Percentiles rank a stretch among this genome's conserved stretches.
These are phyloP conservation scores for Fraxinus nigra DNA, from an alignment of 305 asterid species.

Conservation along the genomic window DNA sequence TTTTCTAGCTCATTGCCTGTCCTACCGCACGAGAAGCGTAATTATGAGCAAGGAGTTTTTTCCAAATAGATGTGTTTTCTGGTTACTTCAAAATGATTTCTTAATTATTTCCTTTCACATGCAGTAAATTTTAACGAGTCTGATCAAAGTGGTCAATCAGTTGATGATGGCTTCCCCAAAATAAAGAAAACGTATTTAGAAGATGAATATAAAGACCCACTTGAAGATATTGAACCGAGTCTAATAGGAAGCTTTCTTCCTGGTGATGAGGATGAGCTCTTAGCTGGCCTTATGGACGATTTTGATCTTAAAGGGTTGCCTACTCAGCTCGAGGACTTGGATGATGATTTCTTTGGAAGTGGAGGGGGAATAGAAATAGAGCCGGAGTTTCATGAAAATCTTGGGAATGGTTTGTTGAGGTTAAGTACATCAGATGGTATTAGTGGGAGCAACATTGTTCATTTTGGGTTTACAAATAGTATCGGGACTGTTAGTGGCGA, in stretches of 20 bases:
- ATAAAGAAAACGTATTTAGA: conserved; percentile 27
- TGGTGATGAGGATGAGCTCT: conserved; percentile 70
- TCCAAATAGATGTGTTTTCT: conserved; percentile 1
- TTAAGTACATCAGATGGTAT: conserved; percentile 56
- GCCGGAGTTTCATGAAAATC: conserved; percentile 47
- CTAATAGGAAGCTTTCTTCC: conserved; percentile 46
- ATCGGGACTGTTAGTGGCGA: conserved; percentile 69
- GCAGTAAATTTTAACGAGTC: conserved; percentile 60
- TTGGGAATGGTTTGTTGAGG: conserved; percentile 49
- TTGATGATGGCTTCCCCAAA: conserved; percentile 53
- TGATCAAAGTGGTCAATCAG: conserved; percentile 35
- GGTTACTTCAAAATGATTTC: conserved; percentile 14
- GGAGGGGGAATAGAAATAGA: conserved; percentile 84
- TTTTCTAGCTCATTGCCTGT: conserved; percentile 55
- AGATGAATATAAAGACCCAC: conserved; percentile 34
- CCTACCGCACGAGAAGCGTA: conserved; percentile 43
- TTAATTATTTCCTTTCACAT: conserved; percentile 20
- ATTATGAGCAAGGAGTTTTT: background rate
- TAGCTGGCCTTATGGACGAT: conserved; percentile 87
- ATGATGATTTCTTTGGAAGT: conserved; percentile 90
- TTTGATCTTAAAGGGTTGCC: conserved; percentile 82
- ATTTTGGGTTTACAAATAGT: conserved; percentile 50
- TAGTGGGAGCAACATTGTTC: conserved; percentile 46
- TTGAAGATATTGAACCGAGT: conserved; percentile 37
- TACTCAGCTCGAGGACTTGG: conserved; percentile 60